Conservation (phyloP, 768 basidiomycete species). For the Nidularia pulvinata region DNA sequence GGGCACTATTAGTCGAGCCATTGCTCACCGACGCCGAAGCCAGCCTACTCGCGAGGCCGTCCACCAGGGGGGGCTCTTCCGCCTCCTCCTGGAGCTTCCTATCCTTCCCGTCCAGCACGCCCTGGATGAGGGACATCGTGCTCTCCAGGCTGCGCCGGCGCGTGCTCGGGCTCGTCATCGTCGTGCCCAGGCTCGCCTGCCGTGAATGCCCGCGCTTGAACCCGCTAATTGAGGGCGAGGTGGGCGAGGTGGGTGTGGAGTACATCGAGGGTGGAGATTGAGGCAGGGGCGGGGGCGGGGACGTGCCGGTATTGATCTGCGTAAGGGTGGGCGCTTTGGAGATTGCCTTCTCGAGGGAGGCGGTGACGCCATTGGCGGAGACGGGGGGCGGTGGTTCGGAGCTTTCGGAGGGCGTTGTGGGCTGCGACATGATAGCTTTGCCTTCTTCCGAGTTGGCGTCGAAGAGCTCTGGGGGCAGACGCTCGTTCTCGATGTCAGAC, state of each 20-base stretch:
- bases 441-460: conserved; percentile 78
- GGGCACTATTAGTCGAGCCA: background rate
- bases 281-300: conserved; percentile 6
- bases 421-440: conserved; percentile 58
- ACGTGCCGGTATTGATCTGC: conserved; percentile 15
- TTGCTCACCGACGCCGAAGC: conserved; percentile 27
- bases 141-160: conserved; percentile 91
- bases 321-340: conserved; percentile 14
- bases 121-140: conserved; percentile 94
- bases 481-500: conserved; percentile 98
- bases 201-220: conserved; percentile 76
- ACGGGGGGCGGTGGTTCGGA: conserved; percentile 38
- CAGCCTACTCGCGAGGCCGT: conserved; percentile 27
- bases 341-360: conserved; percentile 39
- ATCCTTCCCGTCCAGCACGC: conserved; percentile 79
- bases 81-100: conserved; percentile 30
- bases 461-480: conserved; percentile 93
- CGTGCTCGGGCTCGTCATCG: conserved; percentile 93
- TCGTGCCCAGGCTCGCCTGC: conserved; percentile 89
- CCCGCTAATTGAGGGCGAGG: conserved; percentile 35
- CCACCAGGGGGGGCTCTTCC: conserved; percentile 21
- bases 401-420: conserved; percentile 56
- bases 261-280: conserved; percentile 21
- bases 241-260: conserved; percentile 38
- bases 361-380: conserved; percentile 42